Conservation (phyloP, 495 filamentous ascomycete species). For the Cercophora samala region DNA sequence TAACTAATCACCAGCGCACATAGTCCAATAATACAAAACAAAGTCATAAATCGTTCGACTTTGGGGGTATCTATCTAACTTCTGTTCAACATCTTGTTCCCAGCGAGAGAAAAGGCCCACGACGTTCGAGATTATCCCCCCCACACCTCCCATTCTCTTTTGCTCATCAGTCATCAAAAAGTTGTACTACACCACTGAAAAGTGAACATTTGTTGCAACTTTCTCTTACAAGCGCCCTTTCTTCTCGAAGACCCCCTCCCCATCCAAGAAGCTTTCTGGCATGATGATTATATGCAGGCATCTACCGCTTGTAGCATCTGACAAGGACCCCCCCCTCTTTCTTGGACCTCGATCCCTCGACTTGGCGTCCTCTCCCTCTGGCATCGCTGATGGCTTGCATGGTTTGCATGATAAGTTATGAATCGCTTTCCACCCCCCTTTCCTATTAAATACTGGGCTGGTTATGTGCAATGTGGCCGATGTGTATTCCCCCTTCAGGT, state of each 20-base stretch:
- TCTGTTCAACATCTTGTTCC: conserved; percentile 22
- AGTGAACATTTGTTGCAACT: not conserved
- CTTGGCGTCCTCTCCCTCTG: not conserved
- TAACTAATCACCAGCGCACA: not conserved
- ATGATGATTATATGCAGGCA: not conserved
- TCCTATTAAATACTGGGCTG: not conserved
- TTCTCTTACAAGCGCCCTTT: not conserved
- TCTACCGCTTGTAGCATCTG: not conserved
- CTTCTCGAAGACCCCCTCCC: not conserved
- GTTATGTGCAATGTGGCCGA: not conserved
- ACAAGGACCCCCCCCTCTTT: not conserved
- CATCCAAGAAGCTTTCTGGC: not conserved
- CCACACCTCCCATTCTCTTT: too few species aligned
- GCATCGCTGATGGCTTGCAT: not conserved
- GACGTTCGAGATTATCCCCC: not conserved
- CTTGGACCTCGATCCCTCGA: not conserved
- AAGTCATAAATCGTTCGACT: conserved; percentile 33
- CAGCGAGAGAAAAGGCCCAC: conserved; percentile 20
- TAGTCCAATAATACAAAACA: not conserved
- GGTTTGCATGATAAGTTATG: not conserved
- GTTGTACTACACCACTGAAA: not conserved
- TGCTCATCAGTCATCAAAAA: conserved; percentile 25
- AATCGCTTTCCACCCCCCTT: not conserved
- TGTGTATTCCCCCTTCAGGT: not conserved
- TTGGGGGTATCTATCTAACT: conserved; percentile 38